phyloP scores from a whole-genome alignment of 2,329 filamentous ascomycete species.

The Teratosphaeria gauchensis region DNA sequence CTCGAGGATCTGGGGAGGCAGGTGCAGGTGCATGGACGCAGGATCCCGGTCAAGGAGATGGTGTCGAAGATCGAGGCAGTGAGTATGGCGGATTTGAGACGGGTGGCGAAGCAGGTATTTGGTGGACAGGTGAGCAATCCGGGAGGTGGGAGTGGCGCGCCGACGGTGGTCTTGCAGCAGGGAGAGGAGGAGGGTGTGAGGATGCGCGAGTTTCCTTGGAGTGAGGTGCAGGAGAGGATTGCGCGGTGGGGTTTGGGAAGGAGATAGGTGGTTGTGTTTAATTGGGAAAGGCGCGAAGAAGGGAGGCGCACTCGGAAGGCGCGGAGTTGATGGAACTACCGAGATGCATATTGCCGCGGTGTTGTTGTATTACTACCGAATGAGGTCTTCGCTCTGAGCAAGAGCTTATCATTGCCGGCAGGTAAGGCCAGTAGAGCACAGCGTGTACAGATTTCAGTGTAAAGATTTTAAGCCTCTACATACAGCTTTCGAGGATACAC shows the following conservation, averaged over 20 bases:
- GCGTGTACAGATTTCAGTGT: neutral
- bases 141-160: slow-evolving; percentile 72
- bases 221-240: slow-evolving; percentile 81
- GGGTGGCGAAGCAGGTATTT: slow-evolving; percentile 71
- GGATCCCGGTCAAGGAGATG: slow-evolving; percentile 90
- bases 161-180: slow-evolving; percentile 91
- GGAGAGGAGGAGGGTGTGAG: slow-evolving; percentile 63
- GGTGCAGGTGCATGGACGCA: slow-evolving; percentile 91
- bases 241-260: slow-evolving; percentile 72
- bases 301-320: neutral
- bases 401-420: neutral
- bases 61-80: slow-evolving; percentile 74
- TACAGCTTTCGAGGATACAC: neutral
- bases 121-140: slow-evolving; percentile 65
- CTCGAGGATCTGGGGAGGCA: slow-evolving; percentile 90
- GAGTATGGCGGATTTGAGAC: slow-evolving; percentile 67
- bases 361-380: neutral
- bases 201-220: slow-evolving; percentile 65
- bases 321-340: neutral
- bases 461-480: neutral
- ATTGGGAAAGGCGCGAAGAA: neutral
- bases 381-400: neutral
- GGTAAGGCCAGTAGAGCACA: neutral
- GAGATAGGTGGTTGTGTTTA: slow-evolving; percentile 28
- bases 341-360: neutral